These are phyloP conservation scores for Aulographum hederae DNA, from an alignment of 2,329 filamentous ascomycete genomes.

Conservation along the genomic window DNA sequence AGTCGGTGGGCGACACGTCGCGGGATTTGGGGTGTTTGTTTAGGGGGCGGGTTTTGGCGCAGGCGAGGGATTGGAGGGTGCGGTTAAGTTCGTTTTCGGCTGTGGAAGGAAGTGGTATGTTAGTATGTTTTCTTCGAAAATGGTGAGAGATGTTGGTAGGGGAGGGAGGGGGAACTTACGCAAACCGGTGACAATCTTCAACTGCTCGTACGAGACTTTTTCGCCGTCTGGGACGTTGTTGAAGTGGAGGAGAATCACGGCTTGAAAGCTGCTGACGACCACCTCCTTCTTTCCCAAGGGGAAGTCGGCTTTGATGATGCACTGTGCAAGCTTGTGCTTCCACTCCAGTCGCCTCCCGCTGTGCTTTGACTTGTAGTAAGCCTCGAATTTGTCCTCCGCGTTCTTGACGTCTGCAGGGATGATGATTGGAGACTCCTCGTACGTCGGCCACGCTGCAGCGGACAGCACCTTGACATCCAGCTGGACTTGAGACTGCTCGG, in stretches of 20 bases:
- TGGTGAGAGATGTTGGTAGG: background rate
- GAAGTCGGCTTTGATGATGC: constrained; percentile 67
- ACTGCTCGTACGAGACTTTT: constrained; percentile 55
- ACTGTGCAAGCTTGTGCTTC: constrained; percentile 89
- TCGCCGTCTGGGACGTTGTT: constrained; percentile 49
- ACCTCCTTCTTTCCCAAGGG: constrained; percentile 70
- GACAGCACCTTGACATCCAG: constrained; percentile 83
- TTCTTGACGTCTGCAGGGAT: constrained; percentile 58
- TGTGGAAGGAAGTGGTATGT: constrained; percentile 16
- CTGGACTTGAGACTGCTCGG: constrained; percentile 43
- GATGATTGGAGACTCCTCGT: constrained; percentile 56
- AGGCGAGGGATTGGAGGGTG: constrained; percentile 88
- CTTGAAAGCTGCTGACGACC: constrained; percentile 80
- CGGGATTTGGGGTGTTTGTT: constrained; percentile 69
- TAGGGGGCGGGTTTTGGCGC: constrained; percentile 71
- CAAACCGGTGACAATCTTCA: constrained; percentile 57
- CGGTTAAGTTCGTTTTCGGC: constrained; percentile 64
- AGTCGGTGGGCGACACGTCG: constrained; percentile 62
- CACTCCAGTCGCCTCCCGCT: constrained; percentile 72
- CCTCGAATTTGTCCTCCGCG: constrained; percentile 67
- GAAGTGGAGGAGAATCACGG: constrained; percentile 77
- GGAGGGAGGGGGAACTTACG: constrained; percentile 25
- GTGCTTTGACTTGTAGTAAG: constrained; percentile 78
- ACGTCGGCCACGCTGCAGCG: constrained; percentile 80
- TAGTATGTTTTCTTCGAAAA: no score